A percentile compares a stretch with the other conserved stretches of the same genome.
phyloP scores from a whole-genome alignment of 2,329 filamentous ascomycete genomes.

The Zymoseptoria pseudotritici region DNA sequence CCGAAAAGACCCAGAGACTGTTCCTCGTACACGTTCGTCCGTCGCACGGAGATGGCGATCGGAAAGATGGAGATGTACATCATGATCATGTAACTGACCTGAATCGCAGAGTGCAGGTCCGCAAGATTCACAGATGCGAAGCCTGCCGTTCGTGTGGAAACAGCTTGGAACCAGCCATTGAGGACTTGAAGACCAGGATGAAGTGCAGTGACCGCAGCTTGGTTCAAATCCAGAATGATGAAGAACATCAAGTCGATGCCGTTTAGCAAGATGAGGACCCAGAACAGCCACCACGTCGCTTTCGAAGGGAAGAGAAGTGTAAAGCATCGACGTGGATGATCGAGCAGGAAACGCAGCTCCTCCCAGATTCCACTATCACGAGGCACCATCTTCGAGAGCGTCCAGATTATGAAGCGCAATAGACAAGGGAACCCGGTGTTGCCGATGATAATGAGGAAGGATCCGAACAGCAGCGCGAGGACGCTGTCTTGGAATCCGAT shows the following conservation, averaged over 20 bases:
- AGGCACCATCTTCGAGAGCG: slow-evolving; percentile 59
- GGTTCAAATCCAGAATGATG: slow-evolving; percentile 79
- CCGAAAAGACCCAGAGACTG: slow-evolving; percentile 70
- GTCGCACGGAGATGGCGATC: slow-evolving; percentile 87
- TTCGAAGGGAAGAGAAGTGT: slow-evolving; percentile 84
- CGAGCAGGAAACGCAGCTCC: slow-evolving; percentile 80
- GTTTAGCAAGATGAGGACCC: slow-evolving; percentile 75
- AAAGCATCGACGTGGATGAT: slow-evolving; percentile 93
- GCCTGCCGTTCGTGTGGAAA: slow-evolving; percentile 81
- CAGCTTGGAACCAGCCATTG: slow-evolving; percentile 83
- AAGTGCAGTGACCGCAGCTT: slow-evolving; percentile 58
- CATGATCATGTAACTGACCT: slow-evolving; percentile 94
- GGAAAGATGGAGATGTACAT: slow-evolving; percentile 99
- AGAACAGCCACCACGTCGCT: slow-evolving; percentile 94
- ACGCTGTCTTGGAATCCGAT: slow-evolving; percentile 72
- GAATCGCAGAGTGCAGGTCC: slow-evolving; percentile 77
- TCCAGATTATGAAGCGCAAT: slow-evolving; percentile 89
- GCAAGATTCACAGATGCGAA: slow-evolving; percentile 75
- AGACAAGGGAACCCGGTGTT: slow-evolving; percentile 95
- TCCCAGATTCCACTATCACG: slow-evolving; percentile 69
- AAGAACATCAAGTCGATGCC: slow-evolving; percentile 82
- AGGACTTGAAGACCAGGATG: slow-evolving; percentile 70
- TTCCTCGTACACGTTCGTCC: slow-evolving; percentile 95
- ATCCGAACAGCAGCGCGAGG: slow-evolving; percentile 67
- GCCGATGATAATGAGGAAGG: slow-evolving; percentile 85